phyloP scores from a whole-genome alignment of 2,329 filamentous ascomycete species.

The Tolypocladium ovalisporum region DNA sequence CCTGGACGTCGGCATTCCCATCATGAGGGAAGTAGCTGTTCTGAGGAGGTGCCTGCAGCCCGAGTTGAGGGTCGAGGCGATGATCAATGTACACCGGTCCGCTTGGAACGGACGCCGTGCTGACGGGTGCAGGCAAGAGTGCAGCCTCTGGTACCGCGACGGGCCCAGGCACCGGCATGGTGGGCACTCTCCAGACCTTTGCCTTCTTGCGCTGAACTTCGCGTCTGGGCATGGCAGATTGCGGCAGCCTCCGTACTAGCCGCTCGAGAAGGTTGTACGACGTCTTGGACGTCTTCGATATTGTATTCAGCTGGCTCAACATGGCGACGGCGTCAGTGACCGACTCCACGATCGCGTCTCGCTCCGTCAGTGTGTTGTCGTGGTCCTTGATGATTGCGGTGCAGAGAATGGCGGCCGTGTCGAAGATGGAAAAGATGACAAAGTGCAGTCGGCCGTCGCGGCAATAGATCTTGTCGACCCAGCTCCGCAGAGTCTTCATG shows the following conservation, averaged over 20 bases:
- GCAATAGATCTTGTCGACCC: constrained; percentile 31
- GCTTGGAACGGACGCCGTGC: neutral
- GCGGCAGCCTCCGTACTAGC: constrained; percentile 17
- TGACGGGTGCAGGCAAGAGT: neutral
- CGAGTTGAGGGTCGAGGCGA: neutral
- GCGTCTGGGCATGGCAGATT: neutral
- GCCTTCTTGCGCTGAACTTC: constrained; percentile 1
- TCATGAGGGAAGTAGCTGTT: neutral
- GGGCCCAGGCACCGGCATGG: neutral
- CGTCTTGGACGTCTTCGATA: constrained; percentile 22
- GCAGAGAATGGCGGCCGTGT: constrained; percentile 36
- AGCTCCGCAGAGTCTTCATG: constrained; percentile 24
- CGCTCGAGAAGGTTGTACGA: constrained; percentile 21
- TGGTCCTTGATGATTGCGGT: constrained; percentile 38
- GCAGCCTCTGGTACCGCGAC: neutral
- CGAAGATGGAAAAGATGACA: constrained; percentile 39
- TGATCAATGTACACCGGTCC: neutral
- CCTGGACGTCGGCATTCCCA: neutral
- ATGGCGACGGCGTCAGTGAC: constrained; percentile 23
- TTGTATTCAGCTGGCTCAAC: constrained; percentile 17
- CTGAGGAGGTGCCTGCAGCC: neutral
- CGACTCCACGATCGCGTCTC: constrained; percentile 24
- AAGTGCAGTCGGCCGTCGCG: constrained; percentile 38
- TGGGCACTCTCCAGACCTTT: neutral
- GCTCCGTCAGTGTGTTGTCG: constrained; percentile 23